Percentiles rank a stretch among this genome's conserved stretches.
Evolutionary conservation across 495 filamentous ascomycete genomes (phyloP).

Genomic region (Parathielavia appendiculata): DNA sequence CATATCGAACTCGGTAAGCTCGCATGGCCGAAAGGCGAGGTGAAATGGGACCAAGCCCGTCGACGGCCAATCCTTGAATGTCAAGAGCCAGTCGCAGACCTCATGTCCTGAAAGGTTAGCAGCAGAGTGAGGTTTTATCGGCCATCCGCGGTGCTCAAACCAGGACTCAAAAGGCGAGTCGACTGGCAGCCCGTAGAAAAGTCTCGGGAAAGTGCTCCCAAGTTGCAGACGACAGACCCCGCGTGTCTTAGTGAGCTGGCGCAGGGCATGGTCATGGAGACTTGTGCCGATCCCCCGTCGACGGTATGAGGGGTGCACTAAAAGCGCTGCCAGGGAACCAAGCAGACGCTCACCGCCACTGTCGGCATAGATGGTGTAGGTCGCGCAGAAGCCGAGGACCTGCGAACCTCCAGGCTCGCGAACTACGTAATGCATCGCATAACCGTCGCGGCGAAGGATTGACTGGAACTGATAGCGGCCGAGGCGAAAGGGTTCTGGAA

Average conservation of each 20-base stretch:
- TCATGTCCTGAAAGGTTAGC: conserved; percentile 41
- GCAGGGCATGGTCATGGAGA: conserved; percentile 51
- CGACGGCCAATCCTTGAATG: conserved; percentile 48
- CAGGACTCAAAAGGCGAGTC: conserved; percentile 47
- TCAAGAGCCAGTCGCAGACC: conserved; percentile 53
- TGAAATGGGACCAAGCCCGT: conserved; percentile 33
- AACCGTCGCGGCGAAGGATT: conserved; percentile 55
- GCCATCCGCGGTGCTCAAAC: conserved; percentile 56
- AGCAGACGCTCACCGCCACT: conserved; percentile 49
- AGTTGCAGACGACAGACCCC: conserved; percentile 54
- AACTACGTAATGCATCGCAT: conserved; percentile 59
- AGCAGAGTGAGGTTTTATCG: conserved; percentile 38
- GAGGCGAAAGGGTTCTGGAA: conserved; percentile 44
- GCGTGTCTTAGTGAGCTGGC: conserved; percentile 47
- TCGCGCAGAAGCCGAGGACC: conserved; percentile 56
- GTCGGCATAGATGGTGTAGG: conserved; percentile 53
- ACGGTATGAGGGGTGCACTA: conserved; percentile 51
- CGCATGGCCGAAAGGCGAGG: conserved; percentile 46
- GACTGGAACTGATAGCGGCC: conserved; percentile 42
- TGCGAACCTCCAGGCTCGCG: conserved; percentile 46
- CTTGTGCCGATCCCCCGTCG: conserved; percentile 53
- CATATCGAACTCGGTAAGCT: conserved; percentile 45
- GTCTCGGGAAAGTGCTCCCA: conserved; percentile 56
- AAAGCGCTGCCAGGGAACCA: conserved; percentile 54
- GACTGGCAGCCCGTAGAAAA: conserved; percentile 53